phyloP scores from a whole-genome alignment of 2,329 filamentous ascomycete species.

The Penicillium italicum region DNA sequence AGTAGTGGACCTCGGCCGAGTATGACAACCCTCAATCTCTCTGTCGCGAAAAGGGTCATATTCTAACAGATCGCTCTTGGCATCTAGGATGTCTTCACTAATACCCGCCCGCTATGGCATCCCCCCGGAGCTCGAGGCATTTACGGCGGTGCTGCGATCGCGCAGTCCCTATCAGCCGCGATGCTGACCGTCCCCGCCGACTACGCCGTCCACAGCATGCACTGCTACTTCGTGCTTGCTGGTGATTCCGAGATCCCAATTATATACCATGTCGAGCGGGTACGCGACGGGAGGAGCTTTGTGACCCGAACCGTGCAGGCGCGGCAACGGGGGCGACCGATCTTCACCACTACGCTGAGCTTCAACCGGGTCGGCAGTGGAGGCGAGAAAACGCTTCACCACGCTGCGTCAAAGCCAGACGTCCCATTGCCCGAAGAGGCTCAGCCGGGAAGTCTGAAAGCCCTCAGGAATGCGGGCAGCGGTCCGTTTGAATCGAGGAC shows the following conservation, averaged over 20 bases:
- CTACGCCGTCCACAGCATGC: constrained; percentile 91
- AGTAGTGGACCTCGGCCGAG: constrained; percentile 57
- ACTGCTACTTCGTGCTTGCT: constrained; percentile 97
- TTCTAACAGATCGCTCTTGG: background rate
- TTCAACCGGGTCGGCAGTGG: constrained; percentile 65
- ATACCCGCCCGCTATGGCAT: constrained; percentile 87
- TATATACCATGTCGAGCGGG: constrained; percentile 90
- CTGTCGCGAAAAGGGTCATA: background rate
- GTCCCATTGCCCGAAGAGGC: constrained; percentile 44
- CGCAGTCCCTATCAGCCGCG: constrained; percentile 82
- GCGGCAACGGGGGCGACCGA: constrained; percentile 77
- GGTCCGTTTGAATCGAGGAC: constrained; percentile 58
- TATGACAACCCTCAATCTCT: constrained; percentile 42
- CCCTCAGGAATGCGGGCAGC: constrained; percentile 28
- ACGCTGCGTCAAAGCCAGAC: constrained; percentile 61
- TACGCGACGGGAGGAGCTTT: constrained; percentile 85
- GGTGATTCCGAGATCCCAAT: constrained; percentile 81
- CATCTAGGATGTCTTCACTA: constrained; percentile 82
- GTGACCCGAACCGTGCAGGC: constrained; percentile 95
- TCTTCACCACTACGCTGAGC: constrained; percentile 93
- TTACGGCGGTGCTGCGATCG: constrained; percentile 89
- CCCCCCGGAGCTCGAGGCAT: constrained; percentile 88
- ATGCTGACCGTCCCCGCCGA: constrained; percentile 76
- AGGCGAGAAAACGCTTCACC: constrained; percentile 57
- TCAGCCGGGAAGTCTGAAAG: constrained; percentile 28